Base-by-base conservation (phyloP, 2,329 filamentous ascomycete genomes). In the Curvularia verruculosa region DNA sequence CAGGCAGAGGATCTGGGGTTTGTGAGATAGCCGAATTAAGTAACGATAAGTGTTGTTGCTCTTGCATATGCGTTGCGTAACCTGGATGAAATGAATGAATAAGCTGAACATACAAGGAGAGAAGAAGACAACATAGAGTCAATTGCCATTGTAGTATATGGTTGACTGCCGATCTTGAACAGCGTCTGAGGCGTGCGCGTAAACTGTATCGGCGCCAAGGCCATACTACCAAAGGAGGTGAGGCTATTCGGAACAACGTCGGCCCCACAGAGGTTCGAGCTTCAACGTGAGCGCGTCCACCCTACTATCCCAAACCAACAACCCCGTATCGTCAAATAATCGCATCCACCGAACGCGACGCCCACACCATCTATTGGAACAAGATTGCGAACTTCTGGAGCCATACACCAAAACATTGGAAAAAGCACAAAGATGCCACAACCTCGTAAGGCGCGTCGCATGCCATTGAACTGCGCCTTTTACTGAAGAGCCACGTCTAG, bases 361-460 rank as follows among this genome's bases (percentile, higher is more conserved):
- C 19, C 12, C 26, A 23, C 31, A n/a, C 18, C 50, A 54, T 49
- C 39, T 15, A 43, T 24, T 39, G 15, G 41, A 24, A 26, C 34
- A 37, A 40, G 18, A 13, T 18, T 8, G 39, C 13, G 7, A 29
- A 12, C 12, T 18, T 24, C 26, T 28, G 9, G 15, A 36, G n/a
- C 15, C 21, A 6, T 23, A 21, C 18, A 46, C n/a, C 21, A 26
- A 39, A 52, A 46, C 28, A 24, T 21, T 36, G 15, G 24, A 53
- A 45, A 45, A 19, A 34, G 49, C 39, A 49, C 56, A 56, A 61
- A 60, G 54, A 66, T 66, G 64, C 65, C 65, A 43, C 64, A 65
- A 62, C 64, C 55, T 60, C 61, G 65, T 67, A 65, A 40, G 61
- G 45, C 58, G 48, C 44, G 56, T 53, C 52, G 36, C 46, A 54